Evolutionary conservation across 306 rosid genomes (phyloP), one percentile per base, ranked within the genome.

Genomic region (Cucurbita maxima): DNA sequence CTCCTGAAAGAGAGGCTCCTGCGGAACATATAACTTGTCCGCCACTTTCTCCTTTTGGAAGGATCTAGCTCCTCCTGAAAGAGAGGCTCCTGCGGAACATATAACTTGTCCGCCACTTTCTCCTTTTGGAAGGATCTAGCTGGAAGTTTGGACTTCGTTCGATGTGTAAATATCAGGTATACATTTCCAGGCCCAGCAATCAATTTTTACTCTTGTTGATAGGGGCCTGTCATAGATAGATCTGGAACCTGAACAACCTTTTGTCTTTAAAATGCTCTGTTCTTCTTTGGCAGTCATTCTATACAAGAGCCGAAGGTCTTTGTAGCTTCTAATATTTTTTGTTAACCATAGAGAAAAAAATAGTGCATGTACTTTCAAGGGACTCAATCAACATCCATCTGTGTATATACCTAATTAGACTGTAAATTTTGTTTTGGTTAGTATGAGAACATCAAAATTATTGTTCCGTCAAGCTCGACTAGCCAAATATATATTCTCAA

Each of bases 1-100:
- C 25, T 60, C 36, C 50, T 37, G 59, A 50, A 70, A 84, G 75
- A 58, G 86, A 80, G 71, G 85, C 66, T 54, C 81, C 85, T 63
- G 78, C 76, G 8, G 81, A 79, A 38, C 82, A 81, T 66, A 43
- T 54, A 68, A 76, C 88, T 4, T 73, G 77, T 78, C 90, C 88
- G 22, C 88, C 90, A 7, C 83, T 76, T 53, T 84, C 88, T 57
- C 90, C 88, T 14, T 83, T 74, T 10, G 90, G 90, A 62, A 74
- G 88, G 68, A n/a, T n/a, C n/a, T n/a, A n/a, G n/a, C n/a, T 69
- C 73, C 25, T 60, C 36, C 50, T 37, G 59, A 50, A 70, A 84
- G 75, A 58, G 86, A 80, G 71, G 85, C 66, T 54, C 81, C 85
- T 63, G 78, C 76, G 8, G 81, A 79, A 38, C 82, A 81, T 66